Evolutionary conservation across 176 grass and related monocot species (phyloP).

Genomic region (Oropetium thomaeum): DNA sequence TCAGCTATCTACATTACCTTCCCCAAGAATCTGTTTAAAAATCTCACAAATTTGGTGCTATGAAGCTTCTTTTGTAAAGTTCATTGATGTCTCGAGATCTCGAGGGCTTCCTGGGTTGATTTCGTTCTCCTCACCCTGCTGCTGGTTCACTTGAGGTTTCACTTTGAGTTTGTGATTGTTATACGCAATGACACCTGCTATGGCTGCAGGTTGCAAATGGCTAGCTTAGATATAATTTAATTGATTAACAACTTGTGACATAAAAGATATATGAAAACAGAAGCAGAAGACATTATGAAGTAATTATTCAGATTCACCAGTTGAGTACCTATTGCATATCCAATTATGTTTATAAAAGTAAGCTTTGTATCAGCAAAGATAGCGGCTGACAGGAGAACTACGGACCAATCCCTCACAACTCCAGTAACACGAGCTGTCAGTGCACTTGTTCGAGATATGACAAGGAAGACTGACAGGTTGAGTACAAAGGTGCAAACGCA

Average conservation of each 20-base stretch:
- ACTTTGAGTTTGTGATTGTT: slow-evolving; percentile 86
- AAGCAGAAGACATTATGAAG: background rate
- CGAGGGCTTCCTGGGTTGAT: slow-evolving; percentile 37
- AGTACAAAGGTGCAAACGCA: slow-evolving; percentile 95
- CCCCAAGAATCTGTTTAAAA: slow-evolving; percentile 12
- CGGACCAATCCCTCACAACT: slow-evolving; percentile 94
- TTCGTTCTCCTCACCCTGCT: slow-evolving; percentile 26
- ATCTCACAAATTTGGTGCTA: slow-evolving; percentile 23
- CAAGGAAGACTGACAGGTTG: slow-evolving; percentile 96
- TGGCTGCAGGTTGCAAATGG: slow-evolving; percentile 56
- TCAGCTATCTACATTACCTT: slow-evolving; percentile 30
- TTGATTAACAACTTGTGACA: background rate
- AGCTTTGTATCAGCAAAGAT: slow-evolving; percentile 94
- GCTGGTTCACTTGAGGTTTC: slow-evolving; percentile 48
- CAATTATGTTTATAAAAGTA: slow-evolving; percentile 89
- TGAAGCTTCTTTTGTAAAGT: slow-evolving; percentile 48
- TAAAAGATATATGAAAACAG: background rate
- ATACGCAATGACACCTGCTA: slow-evolving; percentile 90
- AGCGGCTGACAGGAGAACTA: slow-evolving; percentile 85
- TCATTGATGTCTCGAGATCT: slow-evolving; percentile 46
- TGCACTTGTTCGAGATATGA: slow-evolving; percentile 94
- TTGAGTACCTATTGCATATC: slow-evolving; percentile 92
- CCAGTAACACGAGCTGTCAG: slow-evolving; percentile 92
- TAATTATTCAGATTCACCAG: slow-evolving; percentile 22
- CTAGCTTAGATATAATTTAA: background rate